Evolutionary conservation across 495 filamentous ascomycete species (phyloP), one percentile per base, ranked within the genome.

Genomic region (Xylaria scruposa): DNA sequence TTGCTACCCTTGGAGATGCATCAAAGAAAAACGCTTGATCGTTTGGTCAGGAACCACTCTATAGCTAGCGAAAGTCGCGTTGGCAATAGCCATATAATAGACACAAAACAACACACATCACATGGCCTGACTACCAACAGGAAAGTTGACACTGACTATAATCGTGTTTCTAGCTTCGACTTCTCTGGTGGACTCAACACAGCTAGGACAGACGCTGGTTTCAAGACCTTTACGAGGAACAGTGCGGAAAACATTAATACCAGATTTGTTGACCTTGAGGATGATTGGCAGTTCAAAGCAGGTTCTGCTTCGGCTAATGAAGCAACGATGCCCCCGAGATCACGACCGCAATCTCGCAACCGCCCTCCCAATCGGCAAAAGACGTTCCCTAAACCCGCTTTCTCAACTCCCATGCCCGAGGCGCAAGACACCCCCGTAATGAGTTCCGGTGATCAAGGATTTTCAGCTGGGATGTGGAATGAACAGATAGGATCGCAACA

Each of bases 181-280:
- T 83, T 88, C 68, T 76, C 82, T 66, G 42, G 77, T 67, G 77
- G 80, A 66, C 78, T 83, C 56, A 79, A 83, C 24, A 70, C 78
- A 13, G 8, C 67, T 29, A 53, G 53, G 31, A 61, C 64, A 51
- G 56, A 56, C n/a, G 26, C 72, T 62, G 47, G 58, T 56, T 74
- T 71, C 38, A 78, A 81, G 26, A 77, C 83, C 19, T 84, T 87
- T 65, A 77, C 83, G 61, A 89, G 87, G 64, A 87, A 84, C 60
- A 94, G 90, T 76, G 85, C 90, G 42, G 92, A 94, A 74, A 90
- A 90, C 72, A 91, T 97, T 79, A 93, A 93, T 75, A 94, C 91
- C 40, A 90, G 87, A 59, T 86, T 86, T 71, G 81, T 81, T 51
- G 74, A 80, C 15, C 80, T 80, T 33, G 81, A 84, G 19, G n/a